phyloP scores from a whole-genome alignment of 148 eudicot genomes.

The Silene latifolia region DNA sequence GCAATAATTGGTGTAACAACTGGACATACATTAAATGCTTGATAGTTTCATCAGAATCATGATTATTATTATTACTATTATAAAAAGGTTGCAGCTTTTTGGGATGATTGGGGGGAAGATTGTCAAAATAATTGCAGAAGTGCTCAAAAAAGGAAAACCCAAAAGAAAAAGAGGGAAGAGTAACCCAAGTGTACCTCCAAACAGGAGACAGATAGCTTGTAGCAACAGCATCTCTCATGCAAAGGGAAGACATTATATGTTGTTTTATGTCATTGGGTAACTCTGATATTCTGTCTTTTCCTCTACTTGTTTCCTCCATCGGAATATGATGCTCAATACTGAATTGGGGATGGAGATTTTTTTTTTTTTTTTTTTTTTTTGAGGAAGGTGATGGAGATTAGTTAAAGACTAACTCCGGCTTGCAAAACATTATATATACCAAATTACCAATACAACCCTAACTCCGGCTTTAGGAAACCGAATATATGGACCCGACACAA shows the following conservation, averaged over 20 bases:
- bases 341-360: no score
- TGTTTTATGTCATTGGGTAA: neutral
- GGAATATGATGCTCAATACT: no score
- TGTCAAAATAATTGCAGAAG: neutral
- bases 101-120: neutral
- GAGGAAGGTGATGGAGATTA: no score
- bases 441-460: no score
- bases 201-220: neutral
- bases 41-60: no score
- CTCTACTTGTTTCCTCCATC: no score
- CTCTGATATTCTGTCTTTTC: conserved; percentile 5
- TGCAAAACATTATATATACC: no score
- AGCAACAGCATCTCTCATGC: neutral
- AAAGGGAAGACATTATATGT: neutral
- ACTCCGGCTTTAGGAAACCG: no score
- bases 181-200: conserved; percentile 14
- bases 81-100: neutral
- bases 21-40: neutral
- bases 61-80: neutral
- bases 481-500: no score
- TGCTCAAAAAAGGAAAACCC: neutral
- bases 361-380: no score
- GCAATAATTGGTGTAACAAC: neutral
- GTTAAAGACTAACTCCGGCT: no score
- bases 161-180: neutral